Percentiles rank a stretch among this genome's conserved stretches.
Conservation (phyloP, 192 early-diverging fungal species). For the Mortierella hygrophila region DNA sequence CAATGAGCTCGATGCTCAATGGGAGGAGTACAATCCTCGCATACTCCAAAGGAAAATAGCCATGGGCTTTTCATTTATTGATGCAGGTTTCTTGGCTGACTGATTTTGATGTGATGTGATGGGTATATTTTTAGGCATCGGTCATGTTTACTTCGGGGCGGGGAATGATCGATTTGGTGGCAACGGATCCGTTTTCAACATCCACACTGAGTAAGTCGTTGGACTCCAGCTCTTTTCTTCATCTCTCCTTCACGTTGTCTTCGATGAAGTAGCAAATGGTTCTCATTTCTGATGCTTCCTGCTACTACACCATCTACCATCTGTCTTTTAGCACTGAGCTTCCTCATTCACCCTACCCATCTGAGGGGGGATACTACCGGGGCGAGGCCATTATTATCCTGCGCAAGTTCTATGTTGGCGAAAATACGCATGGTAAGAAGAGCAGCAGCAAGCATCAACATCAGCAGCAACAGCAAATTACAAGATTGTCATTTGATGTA, state of each 20-base stretch:
- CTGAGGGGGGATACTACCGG: conserved; percentile 75
- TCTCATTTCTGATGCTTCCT: neutral
- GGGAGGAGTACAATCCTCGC: neutral
- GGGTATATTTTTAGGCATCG: conserved; percentile 63
- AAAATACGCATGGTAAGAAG: conserved; percentile 85
- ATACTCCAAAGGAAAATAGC: neutral
- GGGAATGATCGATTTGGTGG: conserved; percentile 97
- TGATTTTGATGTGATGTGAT: neutral
- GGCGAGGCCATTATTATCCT: conserved; percentile 91
- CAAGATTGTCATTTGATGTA: neutral
- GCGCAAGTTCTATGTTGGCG: conserved; percentile 92
- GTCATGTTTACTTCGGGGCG: conserved; percentile 93
- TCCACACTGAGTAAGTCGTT: conserved; percentile 77
- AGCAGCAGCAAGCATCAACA: neutral
- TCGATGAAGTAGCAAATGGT: neutral
- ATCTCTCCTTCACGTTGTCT: neutral
- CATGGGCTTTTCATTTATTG: neutral
- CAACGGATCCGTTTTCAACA: conserved; percentile 89
- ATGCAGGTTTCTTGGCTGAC: neutral
- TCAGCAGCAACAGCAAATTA: neutral
- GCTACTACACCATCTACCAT: conserved; percentile 5
- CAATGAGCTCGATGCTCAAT: neutral
- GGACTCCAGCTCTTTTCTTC: neutral
- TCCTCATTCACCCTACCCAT: conserved; percentile 65
- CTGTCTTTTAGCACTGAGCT: conserved; percentile 28